Evolutionary conservation across 106 monocot species (phyloP).

Genomic region (Agapanthus africanus): DNA sequence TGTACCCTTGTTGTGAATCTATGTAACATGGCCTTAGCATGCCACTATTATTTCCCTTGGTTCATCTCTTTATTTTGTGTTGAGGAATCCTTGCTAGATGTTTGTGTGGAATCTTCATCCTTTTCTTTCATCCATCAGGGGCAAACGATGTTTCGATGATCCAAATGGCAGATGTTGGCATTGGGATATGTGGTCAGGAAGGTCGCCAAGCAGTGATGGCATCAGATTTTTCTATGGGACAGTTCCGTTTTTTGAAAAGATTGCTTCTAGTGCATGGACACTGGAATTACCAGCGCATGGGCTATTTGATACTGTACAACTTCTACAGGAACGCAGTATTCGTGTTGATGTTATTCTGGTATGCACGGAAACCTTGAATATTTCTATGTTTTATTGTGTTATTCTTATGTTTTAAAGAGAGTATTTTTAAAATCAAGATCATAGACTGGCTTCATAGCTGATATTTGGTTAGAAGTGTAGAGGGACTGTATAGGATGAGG

Average conservation of each 20-base stretch:
- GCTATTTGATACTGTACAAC: constrained; percentile 88
- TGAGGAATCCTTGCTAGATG: neutral
- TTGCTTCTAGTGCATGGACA: constrained; percentile 97
- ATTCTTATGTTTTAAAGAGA: neutral
- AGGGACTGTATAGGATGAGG: neutral
- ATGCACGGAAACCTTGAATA: constrained; percentile 11
- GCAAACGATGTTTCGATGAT: constrained; percentile 99
- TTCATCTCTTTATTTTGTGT: neutral
- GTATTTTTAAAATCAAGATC: neutral
- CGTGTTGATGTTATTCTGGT: constrained; percentile 95
- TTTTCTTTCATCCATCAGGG: constrained; percentile 28
- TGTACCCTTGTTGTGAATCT: too few species aligned
- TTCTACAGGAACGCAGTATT: constrained; percentile 98
- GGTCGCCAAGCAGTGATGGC: constrained; percentile 99
- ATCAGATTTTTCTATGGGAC: constrained; percentile 98
- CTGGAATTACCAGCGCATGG: constrained; percentile 98
- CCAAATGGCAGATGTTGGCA: constrained; percentile 98
- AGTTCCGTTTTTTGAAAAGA: constrained; percentile 91
- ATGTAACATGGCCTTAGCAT: too few species aligned
- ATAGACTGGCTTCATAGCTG: neutral
- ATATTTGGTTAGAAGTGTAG: neutral
- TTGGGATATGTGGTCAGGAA: constrained; percentile 96
- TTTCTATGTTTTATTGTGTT: neutral
- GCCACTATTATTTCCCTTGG: too few species aligned
- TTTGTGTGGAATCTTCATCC: neutral